Conservation (phyloP, 306 rosid species). For the Coriaria nepalensis region DNA sequence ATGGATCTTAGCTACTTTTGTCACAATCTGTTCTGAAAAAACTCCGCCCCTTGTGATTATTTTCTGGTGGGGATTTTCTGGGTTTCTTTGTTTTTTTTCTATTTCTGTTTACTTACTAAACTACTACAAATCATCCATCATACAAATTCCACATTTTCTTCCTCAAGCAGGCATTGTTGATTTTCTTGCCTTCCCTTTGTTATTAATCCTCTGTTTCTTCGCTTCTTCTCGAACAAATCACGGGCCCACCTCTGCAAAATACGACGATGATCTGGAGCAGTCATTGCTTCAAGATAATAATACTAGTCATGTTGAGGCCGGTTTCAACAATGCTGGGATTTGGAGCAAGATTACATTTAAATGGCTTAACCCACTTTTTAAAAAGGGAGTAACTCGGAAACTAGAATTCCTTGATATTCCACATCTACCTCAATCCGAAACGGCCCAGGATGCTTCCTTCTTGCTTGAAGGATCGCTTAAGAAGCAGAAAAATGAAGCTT, state of each 20-base stretch:
- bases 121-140: conserved; percentile 13
- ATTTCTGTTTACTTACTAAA: conserved; percentile 19
- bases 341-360: conserved; percentile 64
- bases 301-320: conserved; percentile 8
- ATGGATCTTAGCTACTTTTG: conserved; percentile 48
- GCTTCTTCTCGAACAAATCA: conserved; percentile 18
- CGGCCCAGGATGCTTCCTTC: conserved; percentile 43
- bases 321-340: conserved; percentile 31
- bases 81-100: conserved; percentile 15
- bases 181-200: conserved; percentile 38
- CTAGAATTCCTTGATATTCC: conserved; percentile 61
- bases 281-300: conserved; percentile 33
- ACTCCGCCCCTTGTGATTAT: conserved; percentile 37
- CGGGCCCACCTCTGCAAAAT: conserved; percentile 20
- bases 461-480: conserved; percentile 49
- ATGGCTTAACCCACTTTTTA: conserved; percentile 75
- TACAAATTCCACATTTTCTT: conserved; percentile 21
- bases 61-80: conserved; percentile 57
- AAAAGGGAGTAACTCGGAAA: conserved; percentile 40
- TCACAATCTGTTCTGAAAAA: conserved; percentile 28
- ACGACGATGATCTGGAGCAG: conserved; percentile 23
- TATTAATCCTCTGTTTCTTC: conserved; percentile 31
- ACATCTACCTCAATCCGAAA: conserved; percentile 51
- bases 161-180: conserved; percentile 38
- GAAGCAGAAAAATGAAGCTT: conserved; percentile 39